Evolutionary conservation across 148 eudicot genomes (phyloP), one percentile per base, ranked within the genome.

Genomic region (Fallopia convolvulus): DNA sequence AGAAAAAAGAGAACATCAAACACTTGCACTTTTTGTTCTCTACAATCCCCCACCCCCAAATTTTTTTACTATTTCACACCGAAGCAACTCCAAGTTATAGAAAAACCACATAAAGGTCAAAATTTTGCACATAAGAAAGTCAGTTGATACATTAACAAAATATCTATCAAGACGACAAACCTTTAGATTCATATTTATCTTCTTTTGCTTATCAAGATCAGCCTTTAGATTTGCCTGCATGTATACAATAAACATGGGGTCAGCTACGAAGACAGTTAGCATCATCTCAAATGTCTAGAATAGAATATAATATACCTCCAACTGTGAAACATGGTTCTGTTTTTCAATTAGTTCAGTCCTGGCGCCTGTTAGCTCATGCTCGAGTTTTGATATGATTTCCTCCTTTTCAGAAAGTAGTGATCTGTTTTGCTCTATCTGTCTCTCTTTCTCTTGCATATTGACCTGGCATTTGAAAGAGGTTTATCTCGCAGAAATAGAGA

Each of bases 131-230:
- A 30, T 21, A 0, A 58, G 32, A 20, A 50, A 55, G 61, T 55
- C 9, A 55, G 8, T 7, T 55, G 61, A 55, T n/a, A 55, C 61
- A 55, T 15, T 55, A 26, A 55, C 39, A 36, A 3, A 48, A 48
- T 48, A 55, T 55, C 8, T 55, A 9, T 47, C n/a, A 2, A 32
- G 41, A 75, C 8, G 18, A 14, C 63, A 33, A 80, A 82, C 85
- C 88, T 84, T 90, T 12, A 18, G 61, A 44, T 66, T 82, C 78
- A 26, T 32, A 33, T 70, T 42, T 15, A 77, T 0, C 82, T 74
- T 91, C 88, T 77, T 88, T 17, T 82, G 85, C 81, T 82, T 91
- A 11, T 93, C 97, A 17, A 81, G 50, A 21, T 91, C 97, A 48
- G 85, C 80, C 84, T 83, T 95, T 30, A 85, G 77, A 70, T 83